phyloP scores from a whole-genome alignment of 1,284 basidiomycete species.

The Heterobasidion irregulare region DNA sequence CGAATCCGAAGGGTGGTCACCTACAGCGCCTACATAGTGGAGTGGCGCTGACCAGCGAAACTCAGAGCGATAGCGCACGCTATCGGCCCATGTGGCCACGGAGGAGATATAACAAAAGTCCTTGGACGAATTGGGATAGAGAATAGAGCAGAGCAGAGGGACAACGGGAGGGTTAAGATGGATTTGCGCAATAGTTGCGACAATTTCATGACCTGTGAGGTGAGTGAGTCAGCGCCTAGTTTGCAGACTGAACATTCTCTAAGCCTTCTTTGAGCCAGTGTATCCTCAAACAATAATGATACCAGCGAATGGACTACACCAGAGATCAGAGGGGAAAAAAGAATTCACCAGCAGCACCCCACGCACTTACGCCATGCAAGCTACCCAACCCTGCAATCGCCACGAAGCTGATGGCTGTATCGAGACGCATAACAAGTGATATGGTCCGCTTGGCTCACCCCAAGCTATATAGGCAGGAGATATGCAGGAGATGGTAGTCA shows the following conservation, averaged over 20 bases:
- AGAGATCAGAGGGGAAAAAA: background rate
- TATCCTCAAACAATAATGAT: background rate
- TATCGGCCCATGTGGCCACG: conserved; percentile 85
- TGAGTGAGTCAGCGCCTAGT: background rate
- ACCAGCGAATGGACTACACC: background rate
- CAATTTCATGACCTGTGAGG: conserved; percentile 73
- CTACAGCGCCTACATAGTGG: conserved; percentile 70
- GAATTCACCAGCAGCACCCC: conserved; percentile 12
- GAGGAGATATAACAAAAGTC: conserved; percentile 68
- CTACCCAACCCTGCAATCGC: conserved; percentile 3
- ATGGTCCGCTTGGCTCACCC: background rate
- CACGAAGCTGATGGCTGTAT: background rate
- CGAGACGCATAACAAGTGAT: conserved; percentile 4
- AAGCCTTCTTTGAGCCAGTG: too few relatives aligned
- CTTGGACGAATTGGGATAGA: conserved; percentile 39
- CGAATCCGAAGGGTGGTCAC: conserved; percentile 68
- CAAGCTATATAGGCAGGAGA: too few relatives aligned
- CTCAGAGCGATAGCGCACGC: conserved; percentile 29
- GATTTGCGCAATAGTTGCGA: conserved; percentile 90
- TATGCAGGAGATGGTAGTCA: too few relatives aligned
- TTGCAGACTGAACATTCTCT: too few relatives aligned
- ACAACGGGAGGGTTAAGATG: conserved; percentile 75
- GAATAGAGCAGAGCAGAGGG: conserved; percentile 60
- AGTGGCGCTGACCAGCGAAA: conserved; percentile 54
- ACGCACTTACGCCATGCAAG: conserved; percentile 8